Percentiles rank a stretch among this genome's conserved stretches.
These are phyloP conservation scores for Protomyces inundatus DNA, from an alignment of 1,139 yeast genomes.

Conservation along the genomic window DNA sequence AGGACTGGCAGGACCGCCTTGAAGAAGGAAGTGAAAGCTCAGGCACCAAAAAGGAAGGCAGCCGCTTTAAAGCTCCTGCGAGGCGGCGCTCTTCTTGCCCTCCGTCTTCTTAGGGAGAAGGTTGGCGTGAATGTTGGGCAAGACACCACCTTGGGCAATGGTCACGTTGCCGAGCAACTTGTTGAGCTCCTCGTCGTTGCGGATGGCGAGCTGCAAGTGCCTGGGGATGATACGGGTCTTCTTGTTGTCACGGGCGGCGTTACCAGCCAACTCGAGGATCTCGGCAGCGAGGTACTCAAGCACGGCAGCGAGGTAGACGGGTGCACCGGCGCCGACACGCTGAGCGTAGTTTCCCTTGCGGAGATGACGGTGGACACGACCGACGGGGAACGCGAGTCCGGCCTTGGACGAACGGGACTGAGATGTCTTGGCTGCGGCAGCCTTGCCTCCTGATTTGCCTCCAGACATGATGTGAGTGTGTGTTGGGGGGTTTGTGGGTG, in stretches of 20 bases:
- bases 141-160: constrained; percentile 96
- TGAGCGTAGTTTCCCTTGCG: constrained; percentile 99
- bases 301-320: constrained; percentile 92
- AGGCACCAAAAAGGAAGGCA: not conserved
- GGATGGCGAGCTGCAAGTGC: constrained; percentile 95
- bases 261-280: constrained; percentile 96
- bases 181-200: constrained; percentile 97
- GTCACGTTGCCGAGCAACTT: constrained; percentile 88
- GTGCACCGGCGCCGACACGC: constrained; percentile 87
- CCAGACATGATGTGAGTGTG: constrained; percentile 47
- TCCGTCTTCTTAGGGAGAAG: constrained; percentile 86
- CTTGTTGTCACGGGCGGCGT: constrained; percentile 97
- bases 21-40: not conserved
- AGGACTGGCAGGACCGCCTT: constrained; percentile 1
- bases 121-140: constrained; percentile 73
- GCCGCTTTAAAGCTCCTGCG: constrained; percentile 33
- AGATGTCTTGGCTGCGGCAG: constrained; percentile 91
- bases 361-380: constrained; percentile 95
- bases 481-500: not conserved
- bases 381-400: constrained; percentile 98
- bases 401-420: constrained; percentile 98
- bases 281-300: constrained; percentile 95
- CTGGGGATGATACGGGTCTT: constrained; percentile 98
- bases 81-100: constrained; percentile 33
- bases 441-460: constrained; percentile 94